Evolutionary conservation across 768 basidiomycete genomes (phyloP), one percentile per base, ranked within the genome.

Genomic region (Mycena galericulata): DNA sequence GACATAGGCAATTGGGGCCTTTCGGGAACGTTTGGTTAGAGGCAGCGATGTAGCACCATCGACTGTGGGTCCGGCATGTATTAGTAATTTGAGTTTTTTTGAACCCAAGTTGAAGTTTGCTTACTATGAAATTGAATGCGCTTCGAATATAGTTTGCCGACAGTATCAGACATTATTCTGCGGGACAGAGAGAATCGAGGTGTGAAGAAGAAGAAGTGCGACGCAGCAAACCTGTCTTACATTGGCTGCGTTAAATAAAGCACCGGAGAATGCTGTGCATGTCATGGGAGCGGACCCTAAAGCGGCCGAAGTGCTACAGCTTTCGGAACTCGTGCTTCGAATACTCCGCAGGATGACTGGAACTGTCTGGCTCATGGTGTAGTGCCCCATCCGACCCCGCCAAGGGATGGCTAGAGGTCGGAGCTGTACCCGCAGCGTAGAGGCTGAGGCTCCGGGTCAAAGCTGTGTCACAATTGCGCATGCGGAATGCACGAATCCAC

Each of bases 121-220:
- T 40, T 43, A 69, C 68, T 69, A 62, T 69, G 68, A 30, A 69
- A 69, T 65, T 69, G 68, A 30, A 69, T 69, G 57, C 68, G 68
- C 46, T 69, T 69, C 14, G 68, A 65, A 22, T 8, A 46, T 17
- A 65, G 32, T 20, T 60, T 55, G 1, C 51, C 53, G 27, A 56
- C 5, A 34, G 36, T 49, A 34, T 62, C 66, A 18, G 55, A 9
- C 50, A 54, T 63, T n/a, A n/a, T n/a, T n/a, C n/a, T n/a, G n/a
- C n/a, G 40, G 22, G 6, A 24, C 54, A 15, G 53, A 32, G 24
- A 22, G 24, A 2, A 34, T 1, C 20, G 17, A n/a, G 18, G 14
- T 14, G 49, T 10, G 5, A n/a, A 18, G 41, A 5, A 18, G 22
- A 46, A 26, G 53, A 32, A 38, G 32, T 17, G 26, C 2, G 1